A percentile compares a stretch with the other conserved stretches of the same genome.
Evolutionary conservation across 2,329 filamentous ascomycete species (phyloP).

Genomic region (Thermothelomyces thermophilus): DNA sequence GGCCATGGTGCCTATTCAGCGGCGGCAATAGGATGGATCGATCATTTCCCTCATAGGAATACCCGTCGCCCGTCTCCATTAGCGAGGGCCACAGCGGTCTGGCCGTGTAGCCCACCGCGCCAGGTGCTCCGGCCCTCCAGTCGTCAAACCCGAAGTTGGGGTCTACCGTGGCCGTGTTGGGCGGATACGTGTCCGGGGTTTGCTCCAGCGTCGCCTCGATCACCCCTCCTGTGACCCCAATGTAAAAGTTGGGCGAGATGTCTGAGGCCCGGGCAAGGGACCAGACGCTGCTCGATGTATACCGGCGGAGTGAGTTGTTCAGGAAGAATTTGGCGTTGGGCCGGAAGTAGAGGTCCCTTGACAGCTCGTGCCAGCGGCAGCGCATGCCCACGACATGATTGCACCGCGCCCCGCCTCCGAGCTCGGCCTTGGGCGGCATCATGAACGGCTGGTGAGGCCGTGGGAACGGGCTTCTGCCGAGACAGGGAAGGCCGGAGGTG

Average conservation of each 20-base stretch:
- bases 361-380: conserved; percentile 45
- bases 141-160: conserved; percentile 22
- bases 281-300: conserved; percentile 33
- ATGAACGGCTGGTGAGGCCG: conserved; percentile 29
- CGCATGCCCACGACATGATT: conserved; percentile 27
- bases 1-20: conserved; percentile 16
- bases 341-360: conserved; percentile 38
- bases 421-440: conserved; percentile 9
- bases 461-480: conserved; percentile 32
- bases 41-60: conserved; percentile 19
- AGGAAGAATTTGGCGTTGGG: conserved; percentile 45
- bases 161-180: conserved; percentile 9
- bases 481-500: conserved; percentile 43
- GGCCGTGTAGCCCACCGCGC: conserved; percentile 12
- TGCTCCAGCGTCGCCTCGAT: conserved; percentile 36
- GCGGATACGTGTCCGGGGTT: conserved; percentile 7
- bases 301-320: conserved; percentile 25
- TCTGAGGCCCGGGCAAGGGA: conserved; percentile 43
- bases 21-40: conserved; percentile 20
- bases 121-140: conserved; percentile 7
- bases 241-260: conserved; percentile 42
- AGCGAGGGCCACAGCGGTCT: conserved; percentile 13
- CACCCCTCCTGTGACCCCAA: conserved; percentile 42
- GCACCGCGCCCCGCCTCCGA: conserved; percentile 28
- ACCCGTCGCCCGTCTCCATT: conserved; percentile 24